Percentiles rank a stretch among this genome's conserved stretches.
phyloP scores from a whole-genome alignment of 345 rosid species.

The Aethionema arabicum region DNA sequence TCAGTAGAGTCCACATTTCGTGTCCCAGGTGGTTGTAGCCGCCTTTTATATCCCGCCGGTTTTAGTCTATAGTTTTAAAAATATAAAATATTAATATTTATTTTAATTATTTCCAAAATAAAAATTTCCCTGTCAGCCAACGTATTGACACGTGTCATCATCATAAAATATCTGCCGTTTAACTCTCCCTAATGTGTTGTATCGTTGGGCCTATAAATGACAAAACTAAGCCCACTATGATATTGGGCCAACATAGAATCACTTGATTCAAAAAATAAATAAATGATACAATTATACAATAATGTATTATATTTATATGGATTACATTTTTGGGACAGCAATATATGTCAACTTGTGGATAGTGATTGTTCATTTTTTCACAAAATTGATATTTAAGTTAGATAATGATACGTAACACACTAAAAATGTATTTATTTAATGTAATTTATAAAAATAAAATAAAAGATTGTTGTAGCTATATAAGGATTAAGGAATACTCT shows the following conservation, averaged over 20 bases:
- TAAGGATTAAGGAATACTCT: conserved; percentile 19
- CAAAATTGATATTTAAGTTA: background rate
- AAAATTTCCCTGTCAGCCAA: background rate
- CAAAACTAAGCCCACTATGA: too few relatives aligned
- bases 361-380: too few relatives aligned
- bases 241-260: too few relatives aligned
- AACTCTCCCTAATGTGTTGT: too few relatives aligned
- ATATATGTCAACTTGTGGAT: too few relatives aligned
- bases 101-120: background rate
- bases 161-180: too few relatives aligned
- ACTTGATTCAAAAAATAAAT: too few relatives aligned
- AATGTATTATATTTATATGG: too few relatives aligned
- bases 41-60: conserved; percentile 35
- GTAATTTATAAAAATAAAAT: background rate
- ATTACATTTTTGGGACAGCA: too few relatives aligned
- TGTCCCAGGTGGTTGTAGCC: conserved; percentile 37
- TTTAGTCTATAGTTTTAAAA: background rate
- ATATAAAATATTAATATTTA: background rate
- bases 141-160: conserved; percentile 19
- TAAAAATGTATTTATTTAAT: background rate
- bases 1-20: conserved; percentile 43
- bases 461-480: conserved; percentile 5
- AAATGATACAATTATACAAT: too few relatives aligned
- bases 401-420: conserved; percentile 2
- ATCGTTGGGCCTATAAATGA: too few relatives aligned